Conservation (phyloP, 768 basidiomycete genomes). For the Pulveroboletus sp. region DNA sequence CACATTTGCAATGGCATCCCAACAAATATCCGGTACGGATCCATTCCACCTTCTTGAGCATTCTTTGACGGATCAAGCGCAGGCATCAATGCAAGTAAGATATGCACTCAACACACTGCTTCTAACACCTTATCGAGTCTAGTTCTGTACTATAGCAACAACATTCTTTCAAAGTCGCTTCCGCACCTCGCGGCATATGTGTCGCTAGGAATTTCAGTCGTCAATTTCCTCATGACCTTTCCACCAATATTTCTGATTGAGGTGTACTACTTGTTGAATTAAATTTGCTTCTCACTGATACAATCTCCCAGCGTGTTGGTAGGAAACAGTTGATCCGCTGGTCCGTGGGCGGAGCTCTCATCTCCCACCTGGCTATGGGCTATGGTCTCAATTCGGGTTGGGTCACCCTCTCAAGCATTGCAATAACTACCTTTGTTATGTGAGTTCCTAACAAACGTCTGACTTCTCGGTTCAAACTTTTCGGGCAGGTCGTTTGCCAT, state of each 20-base stretch:
- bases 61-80: conserved; percentile 3
- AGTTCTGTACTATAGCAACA: conserved; percentile 91
- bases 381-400: conserved; percentile 62
- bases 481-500: conserved; percentile 72
- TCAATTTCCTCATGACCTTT: conserved; percentile 74
- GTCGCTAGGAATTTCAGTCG: conserved; percentile 77
- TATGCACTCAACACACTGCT: not conserved
- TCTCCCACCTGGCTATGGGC: conserved; percentile 65
- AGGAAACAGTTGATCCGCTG: conserved; percentile 62
- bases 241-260: conserved; percentile 86
- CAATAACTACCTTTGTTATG: conserved; percentile 81
- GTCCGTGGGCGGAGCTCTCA: conserved; percentile 62
- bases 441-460: conserved; percentile 33
- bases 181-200: conserved; percentile 78
- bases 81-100: conserved; percentile 74
- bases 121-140: conserved; percentile 5
- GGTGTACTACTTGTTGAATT: conserved; percentile 35
- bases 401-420: conserved; percentile 61
- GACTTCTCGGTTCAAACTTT: not conserved
- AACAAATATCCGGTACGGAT: conserved; percentile 68
- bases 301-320: conserved; percentile 56
- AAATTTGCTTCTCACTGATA: conserved; percentile 1
- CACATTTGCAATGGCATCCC: conserved; percentile 67
- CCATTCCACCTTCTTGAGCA: not conserved
- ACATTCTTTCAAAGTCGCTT: conserved; percentile 76